Base-by-base conservation (phyloP, 352 stramenopile species). In the Globisporangium splendens region DNA sequence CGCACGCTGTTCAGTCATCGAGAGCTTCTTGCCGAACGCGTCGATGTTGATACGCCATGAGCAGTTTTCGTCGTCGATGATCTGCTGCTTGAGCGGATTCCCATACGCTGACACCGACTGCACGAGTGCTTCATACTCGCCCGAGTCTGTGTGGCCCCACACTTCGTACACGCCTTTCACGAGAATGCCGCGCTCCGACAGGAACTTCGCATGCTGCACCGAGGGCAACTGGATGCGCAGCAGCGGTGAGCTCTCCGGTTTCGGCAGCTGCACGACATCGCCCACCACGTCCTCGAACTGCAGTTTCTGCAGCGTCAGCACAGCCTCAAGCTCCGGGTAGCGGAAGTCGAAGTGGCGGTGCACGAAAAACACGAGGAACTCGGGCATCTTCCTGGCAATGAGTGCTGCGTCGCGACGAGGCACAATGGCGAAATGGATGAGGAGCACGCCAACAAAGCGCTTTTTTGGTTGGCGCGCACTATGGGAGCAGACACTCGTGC, bases 91-190 rank as follows among this genome's bases (percentile, higher is more conserved):
- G 43, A 76, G 46, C 20, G 64, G 62, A 28, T 59, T 66, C 3
- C 54, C 28, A 44, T 70, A 90, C 5, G 33, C 39, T 0, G 65
- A 65, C n/a, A 90, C 77, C 0, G 74, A 69, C 14, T 46, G 13
- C 21, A 87, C 78, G 8, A 95, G 69, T 31, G 72, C 61, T 10
- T 72, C 69, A 59, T 93, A 91, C 35, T 70, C 58, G 8, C 55
- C 63, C 31, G 46, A 54, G 54, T 20, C 43, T 11, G 50, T 35
- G 48, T 84, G 68, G 20, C 74, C 80, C 83, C 83, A 95, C 15
- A 91, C 72, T 49, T 95, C 73, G 62, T 93, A 91, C 42, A 95
- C 78, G 48, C 77, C 79, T 56, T 95, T 95, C 41, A 95, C 72
- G 12, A 93, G 75, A 46, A 95, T 90, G 21, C 77, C 81, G 38